Conservation (phyloP, 805 yeast genomes). For the Starmerella davenportii region DNA sequence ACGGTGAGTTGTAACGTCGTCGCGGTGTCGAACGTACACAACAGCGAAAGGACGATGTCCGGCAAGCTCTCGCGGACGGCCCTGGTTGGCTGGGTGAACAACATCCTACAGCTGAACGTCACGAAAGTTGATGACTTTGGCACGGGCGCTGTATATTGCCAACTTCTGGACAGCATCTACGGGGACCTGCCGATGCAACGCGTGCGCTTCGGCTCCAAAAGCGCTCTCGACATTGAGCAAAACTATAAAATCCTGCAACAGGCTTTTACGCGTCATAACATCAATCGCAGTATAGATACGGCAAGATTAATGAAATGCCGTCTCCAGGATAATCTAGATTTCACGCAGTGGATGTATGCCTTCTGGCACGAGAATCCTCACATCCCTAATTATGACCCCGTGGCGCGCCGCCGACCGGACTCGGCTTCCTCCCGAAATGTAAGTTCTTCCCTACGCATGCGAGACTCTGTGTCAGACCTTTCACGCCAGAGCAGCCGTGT, state of each 20-base stretch:
- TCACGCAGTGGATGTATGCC: slow-evolving; percentile 77
- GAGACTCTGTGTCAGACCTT: not conserved
- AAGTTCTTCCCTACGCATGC: not conserved
- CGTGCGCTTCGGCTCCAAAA: slow-evolving; percentile 51
- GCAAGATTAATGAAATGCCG: slow-evolving; percentile 70
- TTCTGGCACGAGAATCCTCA: slow-evolving; percentile 65
- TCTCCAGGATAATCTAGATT: slow-evolving; percentile 85
- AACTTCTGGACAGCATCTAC: slow-evolving; percentile 68
- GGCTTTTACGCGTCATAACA: slow-evolving; percentile 50
- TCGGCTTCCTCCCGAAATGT: not conserved
- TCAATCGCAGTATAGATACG: slow-evolving; percentile 61
- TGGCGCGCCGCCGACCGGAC: slow-evolving; percentile 28
- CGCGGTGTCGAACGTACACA: no score
- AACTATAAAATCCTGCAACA: slow-evolving; percentile 79
- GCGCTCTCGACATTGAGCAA: slow-evolving; percentile 57
- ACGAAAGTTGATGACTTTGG: slow-evolving; percentile 86
- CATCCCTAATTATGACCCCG: slow-evolving; percentile 54
- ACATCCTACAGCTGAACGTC: slow-evolving; percentile 43
- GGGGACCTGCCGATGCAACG: slow-evolving; percentile 66
- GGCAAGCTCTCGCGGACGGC: slow-evolving; percentile 57
- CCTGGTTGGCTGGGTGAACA: slow-evolving; percentile 69
- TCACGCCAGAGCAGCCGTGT: not conserved
- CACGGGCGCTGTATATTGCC: slow-evolving; percentile 88
- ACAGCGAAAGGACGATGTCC: slow-evolving; percentile 28
- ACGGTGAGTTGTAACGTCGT: no score